Base-by-base conservation (phyloP, 495 filamentous ascomycete species). In the Trichoderma reesei region DNA sequence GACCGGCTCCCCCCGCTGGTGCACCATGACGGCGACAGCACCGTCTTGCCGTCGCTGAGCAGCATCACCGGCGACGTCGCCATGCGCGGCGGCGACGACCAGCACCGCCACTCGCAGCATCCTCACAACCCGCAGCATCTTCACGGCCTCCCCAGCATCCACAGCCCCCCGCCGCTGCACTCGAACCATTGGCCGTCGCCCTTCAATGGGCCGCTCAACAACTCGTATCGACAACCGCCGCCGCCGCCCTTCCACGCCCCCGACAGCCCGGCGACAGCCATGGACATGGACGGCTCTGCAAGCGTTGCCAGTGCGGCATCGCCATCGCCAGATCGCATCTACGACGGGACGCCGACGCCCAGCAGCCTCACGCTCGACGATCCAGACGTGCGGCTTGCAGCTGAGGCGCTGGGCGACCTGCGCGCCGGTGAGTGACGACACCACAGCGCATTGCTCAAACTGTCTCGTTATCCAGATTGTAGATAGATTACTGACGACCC, bases 321-420 rank as follows among this genome's bases (percentile, higher is more conserved):
- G 44, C 41, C 51, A 4, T 56, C 51, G 20, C 74, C 77, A 3
- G 72, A 79, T 68, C 69, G 72, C 60, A 68, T 71, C 56, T 67
- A 74, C 64, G 69, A 75, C 62, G 69, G 71, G 14, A 70, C 75
- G 61, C 76, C 79, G 8, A 76, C 73, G 36, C 61, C 38, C 16
- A 56, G 61, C 38, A 86, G 84, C 67, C 80, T 86, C 26, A 90
- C 86, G 59, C 84, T 93, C 67, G 91, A 96, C 69, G 91, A 97
- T 71, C 85, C 90, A 14, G 88, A 95, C 66, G 85, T 89, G 38
- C 80, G 86, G 37, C 78, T 88, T 70, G 92, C 91, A 36, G 92
- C 91, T 38, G 91, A 96, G 76, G 91, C 92, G 13, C 75, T 97
- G 26, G 88, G 89, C 41, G 89, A 90, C 64, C 81, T 97, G 62